Evolutionary conservation across 768 basidiomycete species (phyloP).

Genomic region (Leccinum obscurum): DNA sequence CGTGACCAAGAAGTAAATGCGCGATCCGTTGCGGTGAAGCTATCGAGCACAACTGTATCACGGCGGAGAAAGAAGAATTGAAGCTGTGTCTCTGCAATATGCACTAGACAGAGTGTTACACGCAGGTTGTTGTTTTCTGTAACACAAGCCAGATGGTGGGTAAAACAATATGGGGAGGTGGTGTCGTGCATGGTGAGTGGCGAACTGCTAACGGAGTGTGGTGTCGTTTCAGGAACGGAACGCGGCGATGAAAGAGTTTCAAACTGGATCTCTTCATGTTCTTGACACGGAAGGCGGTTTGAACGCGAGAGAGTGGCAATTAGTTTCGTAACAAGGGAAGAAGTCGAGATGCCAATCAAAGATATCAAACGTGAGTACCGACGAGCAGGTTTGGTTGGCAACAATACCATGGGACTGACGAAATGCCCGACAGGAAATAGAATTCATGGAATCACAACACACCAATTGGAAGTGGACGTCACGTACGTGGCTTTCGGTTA

Average conservation of each 20-base stretch:
- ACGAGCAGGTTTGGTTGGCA: neutral
- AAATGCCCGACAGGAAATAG: constrained; percentile 32
- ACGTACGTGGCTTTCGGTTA: constrained; percentile 52
- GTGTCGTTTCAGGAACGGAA: constrained; percentile 73
- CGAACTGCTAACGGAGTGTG: constrained; percentile 18
- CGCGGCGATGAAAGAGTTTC: constrained; percentile 99
- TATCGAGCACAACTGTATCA: constrained; percentile 99
- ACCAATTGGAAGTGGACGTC: constrained; percentile 95
- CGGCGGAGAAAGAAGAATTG: constrained; percentile 99
- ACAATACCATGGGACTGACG: neutral
- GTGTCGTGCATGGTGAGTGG: neutral
- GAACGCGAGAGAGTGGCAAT: constrained; percentile 96
- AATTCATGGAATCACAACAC: constrained; percentile 76
- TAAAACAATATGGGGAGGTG: constrained; percentile 10
- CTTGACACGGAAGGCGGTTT: constrained; percentile 96
- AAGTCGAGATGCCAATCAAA: constrained; percentile 78
- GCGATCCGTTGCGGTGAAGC: constrained; percentile 96
- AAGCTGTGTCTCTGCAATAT: constrained; percentile 98
- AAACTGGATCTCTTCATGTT: constrained; percentile 95
- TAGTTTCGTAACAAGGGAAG: constrained; percentile 95
- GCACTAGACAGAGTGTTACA: constrained; percentile 98
- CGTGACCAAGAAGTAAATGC: constrained; percentile 99
- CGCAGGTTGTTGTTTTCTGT: constrained; percentile 99
- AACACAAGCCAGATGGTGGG: constrained; percentile 95
- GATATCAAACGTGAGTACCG: constrained; percentile 88